Evolutionary conservation across 352 stramenopile species (phyloP).

Genomic region (Globisporangium carolinianum): DNA sequence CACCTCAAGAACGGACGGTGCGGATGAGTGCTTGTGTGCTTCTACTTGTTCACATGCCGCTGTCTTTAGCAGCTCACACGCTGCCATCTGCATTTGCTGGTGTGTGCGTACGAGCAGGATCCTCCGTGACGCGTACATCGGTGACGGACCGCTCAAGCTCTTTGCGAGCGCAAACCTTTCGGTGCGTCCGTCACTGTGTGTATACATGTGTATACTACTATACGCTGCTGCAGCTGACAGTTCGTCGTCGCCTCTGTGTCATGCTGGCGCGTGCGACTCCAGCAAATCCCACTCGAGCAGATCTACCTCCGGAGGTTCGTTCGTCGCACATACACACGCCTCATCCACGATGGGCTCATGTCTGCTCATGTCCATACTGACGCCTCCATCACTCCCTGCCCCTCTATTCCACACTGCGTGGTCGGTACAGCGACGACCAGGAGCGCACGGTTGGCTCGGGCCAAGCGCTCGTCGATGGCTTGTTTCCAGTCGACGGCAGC

Average conservation of each 20-base stretch:
- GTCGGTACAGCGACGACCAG: constrained; percentile 54
- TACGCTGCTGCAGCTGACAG: not conserved
- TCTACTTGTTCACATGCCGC: not conserved
- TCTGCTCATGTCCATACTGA: no score
- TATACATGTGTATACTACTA: not conserved
- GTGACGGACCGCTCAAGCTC: constrained; percentile 58
- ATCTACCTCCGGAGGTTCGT: constrained; percentile 61
- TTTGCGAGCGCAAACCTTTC: constrained; percentile 59
- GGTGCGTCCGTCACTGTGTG: constrained; percentile 20
- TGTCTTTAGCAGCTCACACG: no score
- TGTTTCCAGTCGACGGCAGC: constrained; percentile 60
- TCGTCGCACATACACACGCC: not conserved
- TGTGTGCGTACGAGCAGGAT: constrained; percentile 21
- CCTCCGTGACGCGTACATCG: constrained; percentile 67
- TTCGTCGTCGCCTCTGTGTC: not conserved
- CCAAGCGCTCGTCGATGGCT: constrained; percentile 66
- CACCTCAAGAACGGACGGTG: constrained; percentile 70
- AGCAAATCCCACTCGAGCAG: constrained; percentile 36
- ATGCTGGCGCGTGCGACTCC: not conserved
- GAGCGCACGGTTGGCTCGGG: constrained; percentile 80
- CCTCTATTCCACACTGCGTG: not conserved
- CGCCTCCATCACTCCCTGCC: not conserved
- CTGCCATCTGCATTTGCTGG: not conserved
- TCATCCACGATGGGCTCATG: not conserved
- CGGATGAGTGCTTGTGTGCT: constrained; percentile 4